Conservation (phyloP, 202 grass and related monocot genomes). For the Zizania palustris region DNA sequence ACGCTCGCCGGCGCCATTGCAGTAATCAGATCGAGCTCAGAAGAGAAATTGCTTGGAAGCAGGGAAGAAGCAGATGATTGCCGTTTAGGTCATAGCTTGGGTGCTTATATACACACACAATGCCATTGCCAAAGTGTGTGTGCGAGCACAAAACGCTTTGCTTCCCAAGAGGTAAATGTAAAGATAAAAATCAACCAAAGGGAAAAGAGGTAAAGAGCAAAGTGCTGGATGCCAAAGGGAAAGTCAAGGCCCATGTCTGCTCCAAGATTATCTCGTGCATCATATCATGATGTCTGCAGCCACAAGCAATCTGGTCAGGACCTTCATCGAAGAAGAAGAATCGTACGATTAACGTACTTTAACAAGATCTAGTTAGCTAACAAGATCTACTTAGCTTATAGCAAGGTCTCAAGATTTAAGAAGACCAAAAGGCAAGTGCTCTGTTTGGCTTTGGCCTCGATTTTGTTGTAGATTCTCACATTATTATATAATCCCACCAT, state of each 20-base stretch:
- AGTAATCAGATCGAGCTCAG: not conserved
- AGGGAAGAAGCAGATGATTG: not conserved
- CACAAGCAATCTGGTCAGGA: not conserved
- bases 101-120: constrained; percentile 59
- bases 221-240: constrained; percentile 45
- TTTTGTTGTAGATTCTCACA: not conserved
- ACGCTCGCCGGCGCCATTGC: constrained; percentile 52
- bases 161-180: constrained; percentile 56
- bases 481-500: not conserved
- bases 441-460: not conserved
- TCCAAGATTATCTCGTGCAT: constrained; percentile 20
- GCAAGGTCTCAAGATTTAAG: constrained; percentile 24
- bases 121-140: constrained; percentile 19
- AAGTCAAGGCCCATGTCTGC: constrained; percentile 35
- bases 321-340: not conserved
- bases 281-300: constrained; percentile 20
- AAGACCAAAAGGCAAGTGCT: not conserved
- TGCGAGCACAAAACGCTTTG: constrained; percentile 52
- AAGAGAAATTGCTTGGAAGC: not conserved
- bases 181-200: constrained; percentile 45
- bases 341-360: not conserved
- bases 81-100: not conserved
- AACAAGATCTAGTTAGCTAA: not conserved
- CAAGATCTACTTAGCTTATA: not conserved
- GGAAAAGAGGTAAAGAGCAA: constrained; percentile 60